Evolutionary conservation across 148 eudicot species (phyloP).

Genomic region (Nyssa sinensis): DNA sequence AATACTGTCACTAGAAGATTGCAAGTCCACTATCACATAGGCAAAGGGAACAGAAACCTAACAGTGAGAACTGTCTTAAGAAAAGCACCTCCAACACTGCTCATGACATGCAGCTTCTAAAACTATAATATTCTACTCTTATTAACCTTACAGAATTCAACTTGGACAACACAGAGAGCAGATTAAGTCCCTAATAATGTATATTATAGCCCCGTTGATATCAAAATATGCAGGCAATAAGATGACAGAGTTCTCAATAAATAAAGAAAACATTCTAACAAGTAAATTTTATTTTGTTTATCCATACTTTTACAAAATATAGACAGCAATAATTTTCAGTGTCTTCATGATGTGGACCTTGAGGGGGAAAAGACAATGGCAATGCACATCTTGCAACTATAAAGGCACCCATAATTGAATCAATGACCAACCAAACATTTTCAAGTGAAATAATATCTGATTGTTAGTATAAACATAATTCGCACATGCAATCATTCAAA

Average conservation of each 20-base stretch:
- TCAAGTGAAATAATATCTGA: background rate
- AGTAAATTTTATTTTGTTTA: background rate
- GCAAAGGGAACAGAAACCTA: background rate
- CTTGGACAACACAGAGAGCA: background rate
- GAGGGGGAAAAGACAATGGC: background rate
- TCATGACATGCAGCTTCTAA: background rate
- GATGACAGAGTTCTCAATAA: background rate
- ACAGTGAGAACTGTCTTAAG: background rate
- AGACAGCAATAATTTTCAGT: background rate
- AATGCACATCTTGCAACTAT: background rate
- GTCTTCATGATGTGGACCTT: background rate
- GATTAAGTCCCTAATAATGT: background rate
- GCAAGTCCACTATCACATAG: too few relatives aligned
- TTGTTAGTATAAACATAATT: background rate
- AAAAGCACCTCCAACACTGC: background rate
- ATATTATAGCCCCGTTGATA: background rate
- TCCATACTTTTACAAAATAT: background rate
- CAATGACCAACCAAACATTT: background rate
- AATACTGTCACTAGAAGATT: too few relatives aligned
- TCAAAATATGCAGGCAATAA: background rate
- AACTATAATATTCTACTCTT: background rate
- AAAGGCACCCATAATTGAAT: background rate
- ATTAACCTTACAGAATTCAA: background rate
- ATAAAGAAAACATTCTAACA: background rate
- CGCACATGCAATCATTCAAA: background rate